Evolutionary conservation across 495 filamentous ascomycete species (phyloP).

Genomic region (Neurospora sp.): DNA sequence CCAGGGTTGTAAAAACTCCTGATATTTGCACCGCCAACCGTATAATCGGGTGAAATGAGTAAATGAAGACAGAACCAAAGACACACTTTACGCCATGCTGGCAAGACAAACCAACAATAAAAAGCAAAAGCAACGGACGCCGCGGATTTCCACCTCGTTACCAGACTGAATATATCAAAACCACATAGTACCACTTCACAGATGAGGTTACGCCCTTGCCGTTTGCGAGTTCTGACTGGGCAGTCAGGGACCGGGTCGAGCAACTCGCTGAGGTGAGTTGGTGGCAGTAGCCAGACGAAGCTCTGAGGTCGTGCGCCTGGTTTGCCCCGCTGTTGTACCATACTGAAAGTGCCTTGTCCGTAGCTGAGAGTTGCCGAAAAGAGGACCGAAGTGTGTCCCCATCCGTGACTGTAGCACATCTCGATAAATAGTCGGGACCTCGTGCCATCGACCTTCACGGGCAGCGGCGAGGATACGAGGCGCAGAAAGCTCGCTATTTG

Average conservation of each 20-base stretch:
- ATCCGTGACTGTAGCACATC: background rate
- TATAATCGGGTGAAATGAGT: background rate
- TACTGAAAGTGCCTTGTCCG: background rate
- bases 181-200: background rate
- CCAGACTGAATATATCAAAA: background rate
- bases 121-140: background rate
- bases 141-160: background rate
- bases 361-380: background rate
- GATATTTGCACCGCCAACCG: background rate
- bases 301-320: background rate
- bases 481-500: constrained; percentile 28
- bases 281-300: background rate
- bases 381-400: background rate
- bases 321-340: background rate
- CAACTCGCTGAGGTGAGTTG: background rate
- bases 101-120: background rate
- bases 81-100: background rate
- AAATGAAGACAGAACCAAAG: background rate
- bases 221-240: background rate
- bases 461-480: constrained; percentile 34
- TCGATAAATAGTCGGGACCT: constrained; percentile 27
- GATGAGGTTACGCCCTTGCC: background rate
- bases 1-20: background rate
- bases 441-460: constrained; percentile 40
- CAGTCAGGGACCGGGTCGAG: background rate